Conservation (phyloP, 1,139 yeast genomes). For the Candida sojae region DNA sequence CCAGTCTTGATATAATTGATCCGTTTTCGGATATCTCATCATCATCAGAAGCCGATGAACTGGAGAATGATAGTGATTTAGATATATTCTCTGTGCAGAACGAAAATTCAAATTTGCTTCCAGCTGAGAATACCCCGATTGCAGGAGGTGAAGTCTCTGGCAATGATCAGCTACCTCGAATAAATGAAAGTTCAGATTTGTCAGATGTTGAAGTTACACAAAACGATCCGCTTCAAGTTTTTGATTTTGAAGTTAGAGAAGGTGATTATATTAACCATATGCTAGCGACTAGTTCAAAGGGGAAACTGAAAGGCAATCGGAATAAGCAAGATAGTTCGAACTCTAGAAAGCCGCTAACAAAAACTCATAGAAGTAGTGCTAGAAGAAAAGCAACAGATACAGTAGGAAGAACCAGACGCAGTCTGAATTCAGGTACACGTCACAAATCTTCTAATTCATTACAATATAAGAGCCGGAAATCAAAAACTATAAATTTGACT, state of each 20-base stretch:
- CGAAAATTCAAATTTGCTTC: too few species aligned
- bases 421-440: not conserved
- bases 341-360: not conserved
- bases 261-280: conserved; percentile 10
- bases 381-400: not conserved
- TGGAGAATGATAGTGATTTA: conserved; percentile 6
- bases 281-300: conserved; percentile 3
- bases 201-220: not conserved
- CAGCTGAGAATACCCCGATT: too few species aligned
- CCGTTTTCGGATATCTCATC: conserved; percentile 5
- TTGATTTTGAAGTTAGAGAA: conserved; percentile 11
- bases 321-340: not conserved
- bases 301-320: not conserved
- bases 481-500: not conserved
- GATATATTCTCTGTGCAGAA: conserved; percentile 5
- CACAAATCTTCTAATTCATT: too few species aligned
- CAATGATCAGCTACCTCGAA: not conserved
- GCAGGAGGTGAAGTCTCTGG: not conserved
- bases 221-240: not conserved
- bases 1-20: not conserved
- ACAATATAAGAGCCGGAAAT: not conserved
- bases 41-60: conserved; percentile 1
- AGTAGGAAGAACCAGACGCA: too few species aligned
- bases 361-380: not conserved
- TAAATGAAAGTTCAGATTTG: not conserved